Percentiles rank a stretch among this genome's conserved stretches.
phyloP scores from a whole-genome alignment of 805 yeast species.

The Wickerhamiella siamensis region DNA sequence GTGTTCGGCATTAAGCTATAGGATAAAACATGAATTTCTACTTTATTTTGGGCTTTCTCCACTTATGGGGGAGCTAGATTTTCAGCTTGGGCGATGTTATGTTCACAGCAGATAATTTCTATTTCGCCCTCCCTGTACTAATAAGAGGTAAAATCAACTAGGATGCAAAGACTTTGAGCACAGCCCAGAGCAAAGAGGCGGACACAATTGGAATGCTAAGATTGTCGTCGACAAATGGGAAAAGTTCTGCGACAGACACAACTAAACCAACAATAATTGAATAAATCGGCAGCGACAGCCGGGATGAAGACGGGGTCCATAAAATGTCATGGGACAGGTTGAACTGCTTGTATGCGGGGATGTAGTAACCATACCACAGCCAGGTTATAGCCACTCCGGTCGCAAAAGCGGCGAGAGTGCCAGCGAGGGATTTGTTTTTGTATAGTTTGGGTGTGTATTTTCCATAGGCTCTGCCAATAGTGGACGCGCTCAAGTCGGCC shows the following conservation, averaged over 20 bases:
- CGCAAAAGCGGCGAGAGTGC: constrained; percentile 71
- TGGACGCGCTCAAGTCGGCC: constrained; percentile 97
- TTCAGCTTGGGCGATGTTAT: too few relatives aligned
- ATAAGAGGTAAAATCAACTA: background rate
- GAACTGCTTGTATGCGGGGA: constrained; percentile 45
- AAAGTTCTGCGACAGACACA: constrained; percentile 77
- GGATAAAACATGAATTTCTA: background rate
- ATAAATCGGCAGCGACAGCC: constrained; percentile 36
- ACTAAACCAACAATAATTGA: constrained; percentile 59
- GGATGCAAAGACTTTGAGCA: constrained; percentile 23
- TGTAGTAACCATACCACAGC: constrained; percentile 54
- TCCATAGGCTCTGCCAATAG: constrained; percentile 79
- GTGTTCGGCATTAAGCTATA: background rate
- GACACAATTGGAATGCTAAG: constrained; percentile 86
- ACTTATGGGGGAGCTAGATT: too few relatives aligned
- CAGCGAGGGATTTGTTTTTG: constrained; percentile 72
- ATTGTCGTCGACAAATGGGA: constrained; percentile 80
- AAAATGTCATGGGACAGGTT: constrained; percentile 43
- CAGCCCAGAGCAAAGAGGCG: constrained; percentile 43
- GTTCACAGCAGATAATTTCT: too few relatives aligned
- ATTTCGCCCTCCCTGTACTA: too few relatives aligned
- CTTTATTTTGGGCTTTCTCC: too few relatives aligned
- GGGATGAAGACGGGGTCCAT: constrained; percentile 53
- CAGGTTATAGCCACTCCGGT: constrained; percentile 57
- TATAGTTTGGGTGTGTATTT: constrained; percentile 66